phyloP scores from a whole-genome alignment of 1,284 basidiomycete species.

The Cutaneotrichosporon curvatum region DNA sequence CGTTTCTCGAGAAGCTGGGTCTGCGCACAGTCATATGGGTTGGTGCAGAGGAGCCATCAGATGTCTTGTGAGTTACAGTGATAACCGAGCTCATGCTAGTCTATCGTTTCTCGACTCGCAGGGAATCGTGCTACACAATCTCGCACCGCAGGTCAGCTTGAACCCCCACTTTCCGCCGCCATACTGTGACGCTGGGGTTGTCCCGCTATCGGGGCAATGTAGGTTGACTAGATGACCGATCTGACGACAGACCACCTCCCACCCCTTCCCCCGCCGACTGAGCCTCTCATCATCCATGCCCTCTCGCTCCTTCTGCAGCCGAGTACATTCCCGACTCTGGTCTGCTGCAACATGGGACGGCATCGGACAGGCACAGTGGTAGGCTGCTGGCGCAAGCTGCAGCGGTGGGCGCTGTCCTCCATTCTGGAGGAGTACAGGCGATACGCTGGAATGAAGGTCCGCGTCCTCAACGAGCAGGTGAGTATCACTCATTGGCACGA shows the following conservation, averaged over 20 bases:
- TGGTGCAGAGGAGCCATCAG: constrained; percentile 51
- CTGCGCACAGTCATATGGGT: constrained; percentile 51
- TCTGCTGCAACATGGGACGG: constrained; percentile 52
- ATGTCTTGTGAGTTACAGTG: constrained; percentile 45
- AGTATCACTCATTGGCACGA: constrained; percentile 11
- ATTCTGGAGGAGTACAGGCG: constrained; percentile 52
- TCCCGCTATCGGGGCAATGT: constrained; percentile 40
- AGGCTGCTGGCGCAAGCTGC: constrained; percentile 48
- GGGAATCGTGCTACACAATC: constrained; percentile 39
- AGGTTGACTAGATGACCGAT: constrained; percentile 5
- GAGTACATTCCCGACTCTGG: constrained; percentile 48
- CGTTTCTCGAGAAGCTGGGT: constrained; percentile 51
- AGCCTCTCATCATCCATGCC: constrained; percentile 52
- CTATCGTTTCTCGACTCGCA: constrained; percentile 43
- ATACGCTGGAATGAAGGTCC: constrained; percentile 51
- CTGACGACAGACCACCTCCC: constrained; percentile 37
- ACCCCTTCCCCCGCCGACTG: constrained; percentile 43
- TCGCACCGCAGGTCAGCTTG: constrained; percentile 35
- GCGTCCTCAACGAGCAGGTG: constrained; percentile 51
- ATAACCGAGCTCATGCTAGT: constrained; percentile 15
- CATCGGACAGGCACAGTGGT: constrained; percentile 52
- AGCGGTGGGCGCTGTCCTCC: constrained; percentile 50
- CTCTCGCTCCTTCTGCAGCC: constrained; percentile 50
- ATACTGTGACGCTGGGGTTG: constrained; percentile 43
- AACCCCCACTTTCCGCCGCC: constrained; percentile 44